Evolutionary conservation across 1,139 yeast genomes (phyloP), one percentile per base, ranked within the genome.

Genomic region (Kodamaea ohmeri): DNA sequence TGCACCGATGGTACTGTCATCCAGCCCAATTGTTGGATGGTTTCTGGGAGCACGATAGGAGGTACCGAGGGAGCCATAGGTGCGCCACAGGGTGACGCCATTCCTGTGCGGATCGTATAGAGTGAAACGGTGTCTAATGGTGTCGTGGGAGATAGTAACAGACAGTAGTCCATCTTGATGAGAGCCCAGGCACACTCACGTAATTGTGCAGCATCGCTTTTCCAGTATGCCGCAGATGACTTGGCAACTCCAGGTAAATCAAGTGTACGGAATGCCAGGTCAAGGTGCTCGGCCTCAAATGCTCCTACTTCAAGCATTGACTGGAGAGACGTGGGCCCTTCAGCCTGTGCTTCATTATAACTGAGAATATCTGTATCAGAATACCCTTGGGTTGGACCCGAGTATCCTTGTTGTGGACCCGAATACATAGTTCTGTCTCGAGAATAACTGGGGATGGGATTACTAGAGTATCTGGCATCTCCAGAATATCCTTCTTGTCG

Each of bases 161-260:
- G 29, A n/a, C 25, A 32, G 43, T 60, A 54, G 32, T 64, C 61
- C 11, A 55, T 40, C 42, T 58, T 60, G 15, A 67, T 58, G 16
- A 65, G 44, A 29, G 54, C 50, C 71, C 72, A 67, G 8, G 65
- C 41, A 9, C 51, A 40, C 17, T 57, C 58, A 28, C 72, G 52
- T 17, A 67, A 46, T 42, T 61, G 61, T 21, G 45, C 46, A 2
- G 70, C 51, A 38, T 63, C 69, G 47, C 44, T 46, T 40, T 35
- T 42, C 22, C 31, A 34, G 14, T 25, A 26, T 13, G 27, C 39
- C 5, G 35, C 18, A 13, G 16, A 15, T n/a, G 14, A 25, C 7
- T 14, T 30, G 11, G 33, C 12, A n/a, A 29, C 44, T 4, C 32
- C n/a, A 9, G 50, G 47, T 31, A 52, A 50, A 25, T 64, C 70